Base-by-base conservation (phyloP, 768 basidiomycete genomes). In the Tephrocybe sp. region DNA sequence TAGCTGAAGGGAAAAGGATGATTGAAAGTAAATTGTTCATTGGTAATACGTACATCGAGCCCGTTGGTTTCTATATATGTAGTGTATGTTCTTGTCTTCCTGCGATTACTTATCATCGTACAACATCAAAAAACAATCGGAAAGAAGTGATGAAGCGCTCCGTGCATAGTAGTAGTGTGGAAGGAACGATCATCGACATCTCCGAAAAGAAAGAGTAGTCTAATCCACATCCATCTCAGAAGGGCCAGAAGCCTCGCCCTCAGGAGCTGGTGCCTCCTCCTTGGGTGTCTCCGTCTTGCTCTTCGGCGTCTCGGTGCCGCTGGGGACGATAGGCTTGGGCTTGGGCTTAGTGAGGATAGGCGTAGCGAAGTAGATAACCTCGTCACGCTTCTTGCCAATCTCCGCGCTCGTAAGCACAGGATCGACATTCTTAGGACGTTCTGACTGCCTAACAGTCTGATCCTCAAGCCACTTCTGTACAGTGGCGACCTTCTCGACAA, bases 391-490 rank as follows among this genome's bases (percentile, higher is more conserved):
- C 88, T 94, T 94, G 69, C 73, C 64, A 56, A 97, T 87, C 67
- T 98, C 93, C 50, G 75, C 84, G 42, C 75, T 78, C 50, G 78
- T 92, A 67, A 98, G 68, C 52, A 91, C 80, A 21, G 93, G 87
- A 64, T 94, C 86, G 47, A 85, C 83, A 64, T 90, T 88, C 84
- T 97, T 95, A 65, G 87, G 71, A 47, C 85, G 76, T 77, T 98
- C 95, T 7, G 80, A 76, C 77, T 98, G 97, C 58, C 85, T 75
- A 52, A 82, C 85, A 51, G 83, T 82, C 77, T 89, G 82, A 76
- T 99, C 94, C 62, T 97, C 91, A 49, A 99, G 79, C 97, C 95
- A 98, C 71, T 97, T 90, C 70, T 92, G 87, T 31, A 87, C 74
- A 9, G 84, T 92, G 44, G 90, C 97, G 49, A 85, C 85, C 68